These are phyloP conservation scores for Yamadazyma kitorensis DNA, from an alignment of 805 yeast genomes.

Conservation along the genomic window DNA sequence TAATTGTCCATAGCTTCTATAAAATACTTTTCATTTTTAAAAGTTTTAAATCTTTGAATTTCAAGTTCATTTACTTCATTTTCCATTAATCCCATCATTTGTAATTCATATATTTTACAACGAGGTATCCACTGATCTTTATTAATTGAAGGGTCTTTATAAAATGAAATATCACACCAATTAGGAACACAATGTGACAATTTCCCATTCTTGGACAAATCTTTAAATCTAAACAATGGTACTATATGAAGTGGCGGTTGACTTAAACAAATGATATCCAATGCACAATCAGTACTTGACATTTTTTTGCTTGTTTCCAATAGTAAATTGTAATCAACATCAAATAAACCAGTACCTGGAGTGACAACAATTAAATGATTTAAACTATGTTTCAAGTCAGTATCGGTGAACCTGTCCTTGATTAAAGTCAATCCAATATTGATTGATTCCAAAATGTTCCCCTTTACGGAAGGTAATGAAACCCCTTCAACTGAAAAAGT, in stretches of 20 bases:
- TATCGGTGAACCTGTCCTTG: conserved; percentile 73
- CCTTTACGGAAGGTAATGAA: conserved; percentile 82
- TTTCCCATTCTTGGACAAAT: conserved; percentile 33
- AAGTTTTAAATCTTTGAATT: conserved; percentile 53
- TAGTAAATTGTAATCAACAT: conserved; percentile 79
- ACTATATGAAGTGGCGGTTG: conserved; percentile 91
- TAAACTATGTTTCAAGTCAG: conserved; percentile 87
- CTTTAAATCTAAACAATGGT: conserved; percentile 74
- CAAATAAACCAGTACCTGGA: conserved; percentile 92
- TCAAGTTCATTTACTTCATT: conserved; percentile 73
- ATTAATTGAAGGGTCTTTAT: conserved; percentile 55
- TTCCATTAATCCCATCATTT: conserved; percentile 98
- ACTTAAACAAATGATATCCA: conserved; percentile 84
- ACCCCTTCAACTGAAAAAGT: conserved; percentile 48
- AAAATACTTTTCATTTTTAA: conserved; percentile 36
- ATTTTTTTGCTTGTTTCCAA: conserved; percentile 73
- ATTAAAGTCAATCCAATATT: conserved; percentile 78
- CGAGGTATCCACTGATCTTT: conserved; percentile 82
- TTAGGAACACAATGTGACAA: conserved; percentile 81
- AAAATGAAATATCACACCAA: conserved; percentile 93
- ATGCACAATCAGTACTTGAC: conserved; percentile 75
- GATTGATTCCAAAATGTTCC: conserved; percentile 84
- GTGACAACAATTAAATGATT: conserved; percentile 84
- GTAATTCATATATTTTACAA: conserved; percentile 90
- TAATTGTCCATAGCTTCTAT: conserved; percentile 64